Evolutionary conservation across 1,139 yeast genomes (phyloP), one percentile per base, ranked within the genome.

Genomic region (Debaryomycetaceae sp.): DNA sequence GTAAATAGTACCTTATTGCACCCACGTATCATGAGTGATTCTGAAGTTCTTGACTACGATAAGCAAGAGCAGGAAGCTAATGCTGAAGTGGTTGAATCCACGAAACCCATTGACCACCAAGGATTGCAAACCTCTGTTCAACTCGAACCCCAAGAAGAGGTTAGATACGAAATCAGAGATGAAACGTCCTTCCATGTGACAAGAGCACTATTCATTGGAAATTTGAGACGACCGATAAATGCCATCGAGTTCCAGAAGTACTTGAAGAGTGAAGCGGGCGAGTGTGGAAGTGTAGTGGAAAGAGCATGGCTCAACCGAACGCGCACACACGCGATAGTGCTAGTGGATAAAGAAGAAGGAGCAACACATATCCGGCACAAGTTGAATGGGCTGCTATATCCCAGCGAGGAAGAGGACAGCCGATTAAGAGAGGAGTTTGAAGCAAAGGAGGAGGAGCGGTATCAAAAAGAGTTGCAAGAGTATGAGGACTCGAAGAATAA

Each of bases 291-390:
- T 33, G 45, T 46, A 2, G 59, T 74, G 33, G 78, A 73, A 48
- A 56, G 79, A 40, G 77, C 76, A 5, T 75, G 79, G 79, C 57
- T 74, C 45, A 74, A 70, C 48, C 54, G 66, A 36, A 53, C 63
- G 33, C 54, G 77, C 51, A 63, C 75, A 4, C 79, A 75, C 50
- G 75, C 71, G 9, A 69, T 72, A 36, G 73, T 75, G 14, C 60
- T 74, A 43, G 63, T 69, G 14, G 65, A 68, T 40, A 64, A 58
- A 34, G 68, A 68, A 43, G 68, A 65, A 38, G 77, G 76, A 3
- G 78, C 79, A 1, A 58, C 52, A 6, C 57, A 56, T 34, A 53
- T 75, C 20, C 64, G 74, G 42, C 56, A 60, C 14, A 55, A 56
- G 38, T 53, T 75, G 48, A 62, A 68, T 40, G 75, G 74, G 0